Conservation (phyloP, 805 yeast genomes). For the Ogataea nakhonphanomensis region DNA sequence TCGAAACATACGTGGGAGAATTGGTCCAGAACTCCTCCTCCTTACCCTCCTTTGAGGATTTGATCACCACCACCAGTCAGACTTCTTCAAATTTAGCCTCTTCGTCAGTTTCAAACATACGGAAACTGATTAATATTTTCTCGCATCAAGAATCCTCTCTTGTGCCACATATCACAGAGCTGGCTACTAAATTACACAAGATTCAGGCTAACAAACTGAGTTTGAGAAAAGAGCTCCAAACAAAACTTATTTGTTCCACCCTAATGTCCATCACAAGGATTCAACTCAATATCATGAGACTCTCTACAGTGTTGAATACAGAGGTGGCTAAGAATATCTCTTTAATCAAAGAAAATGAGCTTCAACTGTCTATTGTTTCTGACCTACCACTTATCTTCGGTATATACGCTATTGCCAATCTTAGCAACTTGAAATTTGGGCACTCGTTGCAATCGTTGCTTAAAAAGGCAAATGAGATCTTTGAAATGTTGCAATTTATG, state of each 20-base stretch:
- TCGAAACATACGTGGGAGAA: constrained; percentile 24
- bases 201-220: constrained; percentile 38
- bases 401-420: constrained; percentile 56
- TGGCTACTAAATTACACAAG: constrained; percentile 35
- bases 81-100: constrained; percentile 27
- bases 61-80: constrained; percentile 29
- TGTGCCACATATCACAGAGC: constrained; percentile 32
- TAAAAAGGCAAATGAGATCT: constrained; percentile 49
- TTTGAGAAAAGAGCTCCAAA: constrained; percentile 30
- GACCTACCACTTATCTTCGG: constrained; percentile 76
- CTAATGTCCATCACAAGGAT: constrained; percentile 35
- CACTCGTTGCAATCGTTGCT: constrained; percentile 36
- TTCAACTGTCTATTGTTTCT: constrained; percentile 38
- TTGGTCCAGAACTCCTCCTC: constrained; percentile 22
- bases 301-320: constrained; percentile 29
- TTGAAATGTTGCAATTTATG: constrained; percentile 52
- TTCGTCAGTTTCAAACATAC: constrained; percentile 24
- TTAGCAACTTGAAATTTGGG: constrained; percentile 58
- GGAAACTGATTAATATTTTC: constrained; percentile 20
- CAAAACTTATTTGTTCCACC: constrained; percentile 31
- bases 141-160: constrained; percentile 18
- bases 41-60: constrained; percentile 30
- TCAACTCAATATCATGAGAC: constrained; percentile 36
- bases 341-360: constrained; percentile 31
- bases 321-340: constrained; percentile 33